A percentile compares a stretch with the other conserved stretches of the same genome.
These are phyloP conservation scores for Colletotrichum acutatum DNA, from an alignment of 2,329 filamentous ascomycete genomes.

Conservation along the genomic window DNA sequence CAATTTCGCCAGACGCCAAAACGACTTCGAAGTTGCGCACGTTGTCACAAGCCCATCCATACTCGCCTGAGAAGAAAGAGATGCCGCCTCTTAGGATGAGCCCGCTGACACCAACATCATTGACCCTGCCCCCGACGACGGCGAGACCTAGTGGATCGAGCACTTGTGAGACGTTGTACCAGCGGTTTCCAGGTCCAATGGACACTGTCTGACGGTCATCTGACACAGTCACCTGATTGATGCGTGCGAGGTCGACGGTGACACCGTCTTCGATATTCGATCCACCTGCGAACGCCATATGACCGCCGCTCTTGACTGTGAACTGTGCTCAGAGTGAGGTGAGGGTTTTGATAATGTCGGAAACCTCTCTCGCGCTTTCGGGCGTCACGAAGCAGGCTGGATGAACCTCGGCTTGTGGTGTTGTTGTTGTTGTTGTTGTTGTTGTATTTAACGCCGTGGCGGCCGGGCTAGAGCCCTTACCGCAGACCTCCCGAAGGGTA, in stretches of 20 bases:
- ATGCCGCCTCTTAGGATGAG: constrained; percentile 60
- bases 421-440: constrained; percentile 44
- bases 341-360: constrained; percentile 39
- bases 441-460: no score
- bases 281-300: constrained; percentile 56
- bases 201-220: constrained; percentile 47
- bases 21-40: constrained; percentile 59
- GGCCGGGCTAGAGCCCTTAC: no score
- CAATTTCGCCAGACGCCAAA: constrained; percentile 54
- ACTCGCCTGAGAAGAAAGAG: constrained; percentile 56
- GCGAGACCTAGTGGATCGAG: constrained; percentile 53
- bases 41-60: constrained; percentile 60
- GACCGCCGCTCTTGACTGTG: constrained; percentile 63
- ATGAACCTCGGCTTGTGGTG: constrained; percentile 40
- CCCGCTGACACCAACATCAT: constrained; percentile 55
- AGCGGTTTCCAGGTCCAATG: constrained; percentile 56
- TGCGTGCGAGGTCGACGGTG: constrained; percentile 54
- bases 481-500: no score
- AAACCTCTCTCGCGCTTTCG: constrained; percentile 42
- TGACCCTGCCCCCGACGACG: constrained; percentile 56
- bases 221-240: constrained; percentile 49
- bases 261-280: constrained; percentile 54
- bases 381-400: constrained; percentile 42
- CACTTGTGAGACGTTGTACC: constrained; percentile 52
- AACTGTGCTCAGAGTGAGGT: constrained; percentile 47